Percentiles rank a stretch among this genome's conserved stretches.
These are phyloP conservation scores for Pythium diclinum DNA, from an alignment of 352 stramenopile genomes.

Conservation along the genomic window DNA sequence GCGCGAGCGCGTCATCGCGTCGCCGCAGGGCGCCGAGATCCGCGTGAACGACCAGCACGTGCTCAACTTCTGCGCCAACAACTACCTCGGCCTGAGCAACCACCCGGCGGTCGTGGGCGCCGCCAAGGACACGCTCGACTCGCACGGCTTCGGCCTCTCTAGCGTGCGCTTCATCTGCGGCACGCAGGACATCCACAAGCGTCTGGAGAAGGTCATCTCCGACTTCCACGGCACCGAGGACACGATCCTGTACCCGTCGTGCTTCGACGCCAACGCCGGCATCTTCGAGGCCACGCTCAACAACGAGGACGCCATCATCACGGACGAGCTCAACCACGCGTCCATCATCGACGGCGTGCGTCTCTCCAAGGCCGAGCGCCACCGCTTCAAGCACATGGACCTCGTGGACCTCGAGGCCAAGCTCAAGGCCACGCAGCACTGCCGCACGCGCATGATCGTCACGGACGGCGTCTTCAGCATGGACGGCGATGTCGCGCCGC, in stretches of 20 bases:
- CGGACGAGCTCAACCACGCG: constrained; percentile 92
- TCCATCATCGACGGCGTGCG: constrained; percentile 94
- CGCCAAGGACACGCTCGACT: constrained; percentile 78
- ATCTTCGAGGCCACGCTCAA: constrained; percentile 90
- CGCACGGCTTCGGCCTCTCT: constrained; percentile 88
- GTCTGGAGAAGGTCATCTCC: constrained; percentile 86
- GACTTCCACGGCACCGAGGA: constrained; percentile 94
- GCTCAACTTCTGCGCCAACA: constrained; percentile 95
- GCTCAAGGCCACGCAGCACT: constrained; percentile 88
- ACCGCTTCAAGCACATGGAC: constrained; percentile 94
- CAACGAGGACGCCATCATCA: constrained; percentile 91
- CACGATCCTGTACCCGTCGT: constrained; percentile 93
- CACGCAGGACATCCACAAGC: constrained; percentile 94
- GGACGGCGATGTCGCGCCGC: constrained; percentile 91
- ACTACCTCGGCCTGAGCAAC: constrained; percentile 92
- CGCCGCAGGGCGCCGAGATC: constrained; percentile 78
- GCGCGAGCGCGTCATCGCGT: constrained; percentile 89
- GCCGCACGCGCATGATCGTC: constrained; percentile 87
- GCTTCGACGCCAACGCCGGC: constrained; percentile 93
- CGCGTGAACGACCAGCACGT: constrained; percentile 66
- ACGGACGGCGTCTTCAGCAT: constrained; percentile 96
- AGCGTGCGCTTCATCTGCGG: constrained; percentile 95
- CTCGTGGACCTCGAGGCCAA: constrained; percentile 89
- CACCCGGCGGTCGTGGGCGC: constrained; percentile 82
- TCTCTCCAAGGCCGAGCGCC: constrained; percentile 91